Evolutionary conservation across 2,329 filamentous ascomycete species (phyloP), one percentile per base, ranked within the genome.

Genomic region (Stachybotrys chartarum): DNA sequence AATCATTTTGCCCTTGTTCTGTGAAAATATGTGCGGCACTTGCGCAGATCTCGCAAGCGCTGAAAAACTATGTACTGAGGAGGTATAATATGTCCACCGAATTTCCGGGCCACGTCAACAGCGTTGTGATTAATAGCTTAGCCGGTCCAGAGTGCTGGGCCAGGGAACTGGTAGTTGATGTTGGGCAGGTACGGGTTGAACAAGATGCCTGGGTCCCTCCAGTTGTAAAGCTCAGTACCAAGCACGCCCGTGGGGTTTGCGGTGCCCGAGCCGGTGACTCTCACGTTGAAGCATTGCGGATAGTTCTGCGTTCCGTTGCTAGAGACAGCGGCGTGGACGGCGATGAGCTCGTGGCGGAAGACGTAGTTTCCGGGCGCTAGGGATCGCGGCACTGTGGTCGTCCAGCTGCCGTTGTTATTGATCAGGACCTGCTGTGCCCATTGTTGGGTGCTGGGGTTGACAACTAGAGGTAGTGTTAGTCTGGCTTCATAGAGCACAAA

Each of bases 331-430:
- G 68, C 64, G 53, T 81, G 78, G n/a, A 81, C 65, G 2, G 78
- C 78, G 53, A 81, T 75, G 50, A 81, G 76, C 60, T 81, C 78
- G 60, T 80, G 77, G 3, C 78, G 75, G 31, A 81, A 61, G 18
- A 81, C 75, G 59, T 80, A 81, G 62, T 72, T 68, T 0, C 72
- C 72, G 0, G 71, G 50, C 3, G 65, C 68, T 1, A 75, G 59
- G 7, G 60, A 53, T 0, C 55, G 48, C 5, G 72, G 72, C 7
- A 75, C 66, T n/a, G 69, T 67, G 31, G 70, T 57, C 2, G 64
- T 63, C 66, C 67, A 69, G 10, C 60, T 64, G 57, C 65, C 68
- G 30, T 60, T 58, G 72, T 68, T 66, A 48, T 68, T 61, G 60
- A 80, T 75, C 56, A 82, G 68, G 1, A 76, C 65, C 55, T 68